Evolutionary conservation across 2,329 filamentous ascomycete genomes (phyloP), one percentile per base, ranked within the genome.

Genomic region (Ramularia collo-cygni): DNA sequence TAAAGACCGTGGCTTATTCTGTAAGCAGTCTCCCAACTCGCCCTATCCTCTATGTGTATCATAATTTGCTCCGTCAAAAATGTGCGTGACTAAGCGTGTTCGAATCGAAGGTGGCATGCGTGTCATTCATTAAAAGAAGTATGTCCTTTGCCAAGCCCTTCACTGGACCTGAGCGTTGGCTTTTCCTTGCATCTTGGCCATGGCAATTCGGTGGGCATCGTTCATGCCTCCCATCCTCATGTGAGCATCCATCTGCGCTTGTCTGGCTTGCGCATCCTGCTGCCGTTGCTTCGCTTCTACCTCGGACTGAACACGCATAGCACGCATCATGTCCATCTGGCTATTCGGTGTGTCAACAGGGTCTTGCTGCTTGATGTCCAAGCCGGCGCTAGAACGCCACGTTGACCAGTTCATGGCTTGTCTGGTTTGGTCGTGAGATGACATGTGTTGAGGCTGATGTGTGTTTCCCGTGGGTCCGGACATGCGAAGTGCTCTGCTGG

Each of bases 201-300:
- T 74, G 1, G 83, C 85, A 48, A 89, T 82, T 14, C 83, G 74
- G 60, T 95, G 89, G 15, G 81, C 74, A 32, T 85, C 82, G 37
- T 84, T 69, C 68, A 94, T 75, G 48, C 83, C 77, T 0, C 81
- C 81, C 12, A 76, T 79, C 38, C 85, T 73, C 83, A 93, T 92
- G 49, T 77, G 74, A 60, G 82, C 77, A 49, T 87, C 83, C 53
- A 88, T 80, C 29, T 73, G 74, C 10, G 85, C 78, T 7, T 72
- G 70, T 38, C 75, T 69, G 47, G 77, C 72, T 50, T 73, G 75
- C 34, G 75, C 76, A 31, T 70, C 64, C 40, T 72, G 70, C 50
- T 79, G 74, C 54, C 74, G 68, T 57, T 81, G 75, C 38, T 72
- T 72, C 71, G 71, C 57, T 18, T 51, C 47, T 4, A 76, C 70